Conservation (phyloP, 306 rosid species). For the Hippophae rhamnoides region DNA sequence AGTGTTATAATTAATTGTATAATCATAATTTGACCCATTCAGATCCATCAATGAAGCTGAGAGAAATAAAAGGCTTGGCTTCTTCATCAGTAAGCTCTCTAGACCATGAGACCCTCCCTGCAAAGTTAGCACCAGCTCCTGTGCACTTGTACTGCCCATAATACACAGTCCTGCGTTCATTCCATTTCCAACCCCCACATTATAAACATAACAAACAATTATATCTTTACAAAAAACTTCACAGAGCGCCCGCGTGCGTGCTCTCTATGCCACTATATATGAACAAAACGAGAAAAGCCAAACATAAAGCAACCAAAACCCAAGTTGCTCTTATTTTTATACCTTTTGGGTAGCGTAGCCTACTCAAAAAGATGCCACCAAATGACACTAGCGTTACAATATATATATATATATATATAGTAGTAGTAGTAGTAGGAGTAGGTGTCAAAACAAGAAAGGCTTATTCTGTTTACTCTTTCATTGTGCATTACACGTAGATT, state of each 20-base stretch:
- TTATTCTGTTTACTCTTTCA: not conserved
- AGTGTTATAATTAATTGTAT: no score
- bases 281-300: conserved; percentile 13
- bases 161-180: conserved; percentile 67
- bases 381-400: no score
- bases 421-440: no score
- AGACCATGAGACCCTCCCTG: conserved; percentile 94
- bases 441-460: not conserved
- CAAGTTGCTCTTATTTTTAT: not conserved
- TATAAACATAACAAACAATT: no score
- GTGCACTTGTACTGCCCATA: conserved; percentile 96
- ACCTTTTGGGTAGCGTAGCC: not conserved
- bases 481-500: conserved; percentile 39
- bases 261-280: not conserved
- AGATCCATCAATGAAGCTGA: conserved; percentile 71
- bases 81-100: conserved; percentile 86
- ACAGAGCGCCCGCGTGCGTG: not conserved
- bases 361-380: conserved; percentile 9
- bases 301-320: not conserved
- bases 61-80: conserved; percentile 86
- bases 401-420: no score
- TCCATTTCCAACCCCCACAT: no score
- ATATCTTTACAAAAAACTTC: not conserved
- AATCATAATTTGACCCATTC: conserved; percentile 64
- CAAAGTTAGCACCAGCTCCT: conserved; percentile 72